Evolutionary conservation across 305 asterid genomes (phyloP), one percentile per base, ranked within the genome.

Genomic region (Ilex paraguariensis): DNA sequence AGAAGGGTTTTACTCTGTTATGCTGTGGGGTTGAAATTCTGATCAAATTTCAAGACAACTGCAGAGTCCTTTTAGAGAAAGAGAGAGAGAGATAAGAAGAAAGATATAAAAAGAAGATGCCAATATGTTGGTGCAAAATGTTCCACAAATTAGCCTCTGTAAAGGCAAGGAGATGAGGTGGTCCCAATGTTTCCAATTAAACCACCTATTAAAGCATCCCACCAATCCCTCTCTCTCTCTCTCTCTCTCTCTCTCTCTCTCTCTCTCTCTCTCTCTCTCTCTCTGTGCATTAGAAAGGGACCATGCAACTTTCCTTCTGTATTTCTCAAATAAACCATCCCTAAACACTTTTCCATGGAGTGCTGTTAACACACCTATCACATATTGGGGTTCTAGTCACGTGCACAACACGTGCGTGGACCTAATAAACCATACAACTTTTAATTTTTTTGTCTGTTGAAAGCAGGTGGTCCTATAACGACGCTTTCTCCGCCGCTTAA

Each of bases 391-490:
- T 45, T 62, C 62, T 44, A 45, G 42, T 72, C 87, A 81, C 86
- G 85, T 80, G 85, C 79, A 65, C 30, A 48, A 63, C 87, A 81
- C 85, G 84, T 81, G 85, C 64, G 59, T 32, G 70, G 68, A 57
- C 69, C 77, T 68, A 68, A 58, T 66, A 72, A 68, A 54, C 67
- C 73, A 59, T 61, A 69, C 77, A 57, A 75, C 71, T 75, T 80
- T 66, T 59, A 65, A 21, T 21, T 21, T 56, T 60, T 72, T 73
- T 81, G 84, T 74, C 76, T 66, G 56, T 53, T 65, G 76, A 71
- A 62, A 63, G 52, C 44, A 46, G 21, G 86, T 83, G 89, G 85
- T 80, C 84, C 84, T 68, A 33, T 62, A 16, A 5, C 57, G 28
- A 55, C 56, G 54, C 78, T 74, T 70, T 77, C 75, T 74, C 73